These are phyloP conservation scores for Sporothrix curviconia DNA, from an alignment of 2,329 filamentous ascomycete species.

Conservation along the genomic window DNA sequence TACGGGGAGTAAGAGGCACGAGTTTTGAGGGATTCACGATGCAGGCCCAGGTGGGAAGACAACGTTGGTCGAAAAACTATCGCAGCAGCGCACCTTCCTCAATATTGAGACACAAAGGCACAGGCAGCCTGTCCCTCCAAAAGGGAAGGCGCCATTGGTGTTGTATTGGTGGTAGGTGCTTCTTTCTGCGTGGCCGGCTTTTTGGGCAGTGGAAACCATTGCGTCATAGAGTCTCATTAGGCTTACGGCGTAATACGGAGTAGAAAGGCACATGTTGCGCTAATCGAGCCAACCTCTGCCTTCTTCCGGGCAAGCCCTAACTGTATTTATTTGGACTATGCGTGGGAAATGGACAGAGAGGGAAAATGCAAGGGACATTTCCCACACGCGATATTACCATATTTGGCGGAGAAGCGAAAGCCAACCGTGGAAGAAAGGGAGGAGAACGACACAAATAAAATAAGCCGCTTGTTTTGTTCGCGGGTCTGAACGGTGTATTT, in stretches of 20 bases:
- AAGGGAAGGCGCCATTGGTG: not conserved
- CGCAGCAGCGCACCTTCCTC: too few relatives aligned
- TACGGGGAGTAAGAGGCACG: not conserved
- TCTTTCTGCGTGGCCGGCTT: slow-evolving; percentile 5
- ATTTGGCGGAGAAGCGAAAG: not conserved
- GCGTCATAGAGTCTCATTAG: slow-evolving; percentile 12
- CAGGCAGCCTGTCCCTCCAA: slow-evolving; percentile 1
- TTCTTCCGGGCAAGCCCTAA: not conserved
- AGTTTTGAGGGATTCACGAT: too few relatives aligned
- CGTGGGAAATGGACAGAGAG: not conserved
- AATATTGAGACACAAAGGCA: too few relatives aligned
- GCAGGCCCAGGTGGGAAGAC: too few relatives aligned
- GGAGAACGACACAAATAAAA: not conserved
- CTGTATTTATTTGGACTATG: not conserved
- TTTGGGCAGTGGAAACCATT: slow-evolving; percentile 9
- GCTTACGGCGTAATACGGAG: not conserved
- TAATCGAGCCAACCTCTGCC: slow-evolving; percentile 7
- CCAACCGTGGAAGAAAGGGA: not conserved
- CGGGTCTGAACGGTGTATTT: not conserved
- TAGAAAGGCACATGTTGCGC: not conserved
- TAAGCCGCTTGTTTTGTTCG: not conserved
- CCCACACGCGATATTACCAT: not conserved
- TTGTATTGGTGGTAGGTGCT: not conserved
- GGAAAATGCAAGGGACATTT: not conserved
- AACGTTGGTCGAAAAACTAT: too few relatives aligned